phyloP scores from a whole-genome alignment of 495 filamentous ascomycete genomes.

The Rhypophila decipiens region DNA sequence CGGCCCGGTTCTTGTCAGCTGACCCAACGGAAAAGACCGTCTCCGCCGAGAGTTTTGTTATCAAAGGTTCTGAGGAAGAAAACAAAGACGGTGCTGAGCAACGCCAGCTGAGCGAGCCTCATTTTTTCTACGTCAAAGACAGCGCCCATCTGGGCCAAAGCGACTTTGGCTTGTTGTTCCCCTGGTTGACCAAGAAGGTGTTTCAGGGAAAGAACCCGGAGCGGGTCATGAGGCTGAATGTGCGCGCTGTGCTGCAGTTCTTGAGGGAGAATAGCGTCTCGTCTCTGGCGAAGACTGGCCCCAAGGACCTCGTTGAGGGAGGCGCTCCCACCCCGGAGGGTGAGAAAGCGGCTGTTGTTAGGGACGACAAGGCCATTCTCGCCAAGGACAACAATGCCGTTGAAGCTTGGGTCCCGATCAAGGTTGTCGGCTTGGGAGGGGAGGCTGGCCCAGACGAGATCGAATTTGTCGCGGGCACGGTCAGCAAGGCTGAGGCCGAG shows the following conservation, averaged over 20 bases:
- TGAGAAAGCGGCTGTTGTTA: constrained; percentile 7
- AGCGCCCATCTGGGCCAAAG: constrained; percentile 68
- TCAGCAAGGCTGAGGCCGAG: not conserved
- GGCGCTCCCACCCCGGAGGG: not conserved
- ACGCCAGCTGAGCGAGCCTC: constrained; percentile 30
- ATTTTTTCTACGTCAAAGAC: constrained; percentile 55
- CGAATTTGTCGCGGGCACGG: constrained; percentile 2
- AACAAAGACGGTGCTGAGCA: too few relatives aligned
- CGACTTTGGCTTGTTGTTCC: constrained; percentile 75
- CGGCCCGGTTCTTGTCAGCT: constrained; percentile 49
- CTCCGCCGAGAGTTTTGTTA: constrained; percentile 11
- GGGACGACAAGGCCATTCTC: constrained; percentile 33
- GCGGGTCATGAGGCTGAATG: constrained; percentile 55
- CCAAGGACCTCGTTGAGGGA: constrained; percentile 41
- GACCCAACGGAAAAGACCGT: constrained; percentile 32
- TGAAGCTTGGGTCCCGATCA: constrained; percentile 34
- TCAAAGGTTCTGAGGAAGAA: too few relatives aligned
- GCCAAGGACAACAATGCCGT: constrained; percentile 2
- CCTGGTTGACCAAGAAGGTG: constrained; percentile 52
- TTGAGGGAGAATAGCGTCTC: constrained; percentile 44
- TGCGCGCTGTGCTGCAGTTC: constrained; percentile 55
- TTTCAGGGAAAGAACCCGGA: constrained; percentile 57
- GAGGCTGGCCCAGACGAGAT: constrained; percentile 14
- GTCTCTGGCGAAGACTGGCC: constrained; percentile 43
- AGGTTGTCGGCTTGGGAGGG: constrained; percentile 37